Conservation (phyloP, 2,329 filamentous ascomycete genomes). For the Ophiostoma sp. region DNA sequence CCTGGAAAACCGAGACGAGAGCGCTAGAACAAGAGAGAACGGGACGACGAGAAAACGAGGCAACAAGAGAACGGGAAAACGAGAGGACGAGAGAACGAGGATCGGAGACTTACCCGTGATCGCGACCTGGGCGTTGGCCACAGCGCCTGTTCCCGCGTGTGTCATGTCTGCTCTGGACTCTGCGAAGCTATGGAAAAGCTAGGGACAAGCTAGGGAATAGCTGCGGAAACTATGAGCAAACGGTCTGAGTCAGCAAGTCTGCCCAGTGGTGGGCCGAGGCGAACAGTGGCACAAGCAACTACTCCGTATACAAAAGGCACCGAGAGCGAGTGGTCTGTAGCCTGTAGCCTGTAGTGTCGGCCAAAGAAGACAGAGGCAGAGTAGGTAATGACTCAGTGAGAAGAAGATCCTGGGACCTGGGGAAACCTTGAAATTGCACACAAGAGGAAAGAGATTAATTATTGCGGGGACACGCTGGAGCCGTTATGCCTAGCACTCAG, state of each 20-base stretch:
- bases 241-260: slow-evolving; percentile 1
- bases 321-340: background rate
- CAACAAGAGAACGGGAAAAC: background rate
- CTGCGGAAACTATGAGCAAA: background rate
- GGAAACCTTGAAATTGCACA: slow-evolving; percentile 2
- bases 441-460: background rate
- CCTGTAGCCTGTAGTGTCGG: background rate
- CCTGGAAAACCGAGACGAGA: background rate
- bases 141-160: background rate
- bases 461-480: background rate
- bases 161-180: background rate
- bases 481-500: background rate
- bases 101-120: slow-evolving; percentile 22
- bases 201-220: background rate
- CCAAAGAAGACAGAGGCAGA: background rate
- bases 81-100: background rate
- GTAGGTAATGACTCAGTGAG: background rate
- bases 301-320: background rate
- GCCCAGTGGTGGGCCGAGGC: background rate
- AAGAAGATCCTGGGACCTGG: background rate
- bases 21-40: background rate
- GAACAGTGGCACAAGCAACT: background rate
- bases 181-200: background rate
- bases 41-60: background rate
- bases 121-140: slow-evolving; percentile 16